phyloP scores from a whole-genome alignment of 2,329 filamentous ascomycete species.

The Diplodia seriata region DNA sequence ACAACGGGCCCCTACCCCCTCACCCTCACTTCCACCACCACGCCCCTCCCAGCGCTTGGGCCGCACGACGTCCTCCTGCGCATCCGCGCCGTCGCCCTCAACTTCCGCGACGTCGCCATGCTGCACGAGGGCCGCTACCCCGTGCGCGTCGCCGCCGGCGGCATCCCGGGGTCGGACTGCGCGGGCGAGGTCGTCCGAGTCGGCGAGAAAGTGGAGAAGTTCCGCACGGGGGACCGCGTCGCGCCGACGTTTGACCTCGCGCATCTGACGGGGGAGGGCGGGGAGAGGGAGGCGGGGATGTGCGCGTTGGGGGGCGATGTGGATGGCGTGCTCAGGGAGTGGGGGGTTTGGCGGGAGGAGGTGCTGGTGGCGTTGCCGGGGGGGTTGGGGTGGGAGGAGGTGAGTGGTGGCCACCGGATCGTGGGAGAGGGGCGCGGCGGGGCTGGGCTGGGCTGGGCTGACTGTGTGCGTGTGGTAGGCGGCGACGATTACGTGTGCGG shows the following conservation, averaged over 20 bases:
- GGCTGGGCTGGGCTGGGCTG: background rate
- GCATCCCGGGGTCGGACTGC: conserved; percentile 39
- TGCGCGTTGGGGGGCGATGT: conserved; percentile 33
- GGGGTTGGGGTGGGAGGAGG: conserved; percentile 42
- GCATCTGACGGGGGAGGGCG: conserved; percentile 21
- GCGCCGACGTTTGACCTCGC: conserved; percentile 34
- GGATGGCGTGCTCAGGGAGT: conserved; percentile 40
- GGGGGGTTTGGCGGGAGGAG: conserved; percentile 40
- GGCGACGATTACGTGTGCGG: conserved; percentile 39
- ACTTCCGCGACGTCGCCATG: conserved; percentile 43
- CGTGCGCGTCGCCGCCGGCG: conserved; percentile 27
- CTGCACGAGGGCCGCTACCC: conserved; percentile 38
- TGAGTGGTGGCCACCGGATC: conserved; percentile 12
- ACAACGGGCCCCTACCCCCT: conserved; percentile 33
- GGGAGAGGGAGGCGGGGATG: conserved; percentile 33
- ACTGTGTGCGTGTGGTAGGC: conserved; percentile 12
- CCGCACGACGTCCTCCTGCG: conserved; percentile 38
- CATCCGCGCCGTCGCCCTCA: conserved; percentile 42
- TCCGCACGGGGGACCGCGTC: conserved; percentile 41
- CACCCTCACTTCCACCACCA: conserved; percentile 31
- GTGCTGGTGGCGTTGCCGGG: conserved; percentile 39
- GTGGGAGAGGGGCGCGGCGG: too few species aligned
- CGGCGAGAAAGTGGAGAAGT: conserved; percentile 35
- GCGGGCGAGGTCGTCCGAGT: conserved; percentile 40
- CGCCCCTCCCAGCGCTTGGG: conserved; percentile 36